Evolutionary conservation across 2,329 filamentous ascomycete genomes (phyloP), one percentile per base, ranked within the genome.

Genomic region (Xylaria sp.): DNA sequence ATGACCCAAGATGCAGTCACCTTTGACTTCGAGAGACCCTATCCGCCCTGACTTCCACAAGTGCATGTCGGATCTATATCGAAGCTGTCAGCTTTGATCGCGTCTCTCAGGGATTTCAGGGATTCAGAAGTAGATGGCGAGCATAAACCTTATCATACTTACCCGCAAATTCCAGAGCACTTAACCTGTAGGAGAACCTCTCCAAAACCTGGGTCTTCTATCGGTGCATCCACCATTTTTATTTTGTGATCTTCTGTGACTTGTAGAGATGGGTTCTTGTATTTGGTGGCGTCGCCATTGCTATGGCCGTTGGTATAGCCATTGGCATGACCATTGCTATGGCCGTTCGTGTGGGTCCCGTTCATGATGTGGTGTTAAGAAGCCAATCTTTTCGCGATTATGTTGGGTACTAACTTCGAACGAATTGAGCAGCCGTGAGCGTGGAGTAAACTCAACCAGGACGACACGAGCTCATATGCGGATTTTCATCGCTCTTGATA

Each of bases 1-100:
- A 70, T 91, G 90, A 25, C 90, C 89, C 54, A 91, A 83, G 61
- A 91, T 89, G 73, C 88, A 90, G 71, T 91, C 87, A 23, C 86
- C 86, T 66, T 89, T 84, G 13, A 92, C 85, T 1, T 88, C 83
- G 1, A 92, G 82, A 1, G 85, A 83, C 2, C 90, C 90, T 73
- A 92, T 92, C 13, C 84, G 80, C 27, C 90, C 90, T 0, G 83
- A 81, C 73, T 89, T 88, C 90, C 90, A 92, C 72, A 91, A 90
- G 76, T 92, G 90, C 71, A 92, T 85, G 73, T 92, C 90, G 0
- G 89, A 91, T 48, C 86, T 88, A 40, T 16, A 18, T 4, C 87
- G 40, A n/a, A 62, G 8, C 35, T 27, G 66, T 73, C 6, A 66
- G 60, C 40, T 66, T 4, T 32, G 16, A 48, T 55, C 23, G n/a